phyloP scores from a whole-genome alignment of 176 grass and related monocot species.

The Lolium multiflorum region DNA sequence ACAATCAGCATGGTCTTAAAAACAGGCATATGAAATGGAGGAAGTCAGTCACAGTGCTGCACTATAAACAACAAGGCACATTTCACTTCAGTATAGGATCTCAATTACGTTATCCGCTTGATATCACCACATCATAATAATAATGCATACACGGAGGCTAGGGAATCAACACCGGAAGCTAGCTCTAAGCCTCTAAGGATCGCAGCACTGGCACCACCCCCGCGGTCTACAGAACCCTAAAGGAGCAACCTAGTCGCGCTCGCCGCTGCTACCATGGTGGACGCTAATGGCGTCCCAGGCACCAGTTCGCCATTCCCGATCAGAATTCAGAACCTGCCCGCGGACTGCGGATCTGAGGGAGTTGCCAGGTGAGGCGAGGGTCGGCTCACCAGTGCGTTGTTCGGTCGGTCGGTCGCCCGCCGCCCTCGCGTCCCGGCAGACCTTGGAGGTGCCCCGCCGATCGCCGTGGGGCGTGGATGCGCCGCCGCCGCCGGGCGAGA shows the following conservation, averaged over 20 bases:
- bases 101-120: background rate
- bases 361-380: too few species aligned
- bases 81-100: background rate
- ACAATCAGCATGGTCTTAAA: background rate
- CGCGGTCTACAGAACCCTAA: background rate
- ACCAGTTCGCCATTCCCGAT: background rate
- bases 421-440: background rate
- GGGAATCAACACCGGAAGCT: background rate
- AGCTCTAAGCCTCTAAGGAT: background rate
- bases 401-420: background rate
- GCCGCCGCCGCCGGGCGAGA: constrained; percentile 6
- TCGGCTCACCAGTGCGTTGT: too few species aligned
- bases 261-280: background rate
- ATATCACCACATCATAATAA: background rate
- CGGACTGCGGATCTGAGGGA: too few species aligned
- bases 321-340: too few species aligned
- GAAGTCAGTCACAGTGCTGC: background rate
- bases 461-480: background rate
- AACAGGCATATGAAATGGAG: background rate
- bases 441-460: background rate
- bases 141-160: background rate
- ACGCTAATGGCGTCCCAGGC: background rate
- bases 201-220: background rate
- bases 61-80: background rate
- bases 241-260: background rate